Conservation (phyloP, 2,329 filamentous ascomycete genomes). For the Coniochaeta sp. region DNA sequence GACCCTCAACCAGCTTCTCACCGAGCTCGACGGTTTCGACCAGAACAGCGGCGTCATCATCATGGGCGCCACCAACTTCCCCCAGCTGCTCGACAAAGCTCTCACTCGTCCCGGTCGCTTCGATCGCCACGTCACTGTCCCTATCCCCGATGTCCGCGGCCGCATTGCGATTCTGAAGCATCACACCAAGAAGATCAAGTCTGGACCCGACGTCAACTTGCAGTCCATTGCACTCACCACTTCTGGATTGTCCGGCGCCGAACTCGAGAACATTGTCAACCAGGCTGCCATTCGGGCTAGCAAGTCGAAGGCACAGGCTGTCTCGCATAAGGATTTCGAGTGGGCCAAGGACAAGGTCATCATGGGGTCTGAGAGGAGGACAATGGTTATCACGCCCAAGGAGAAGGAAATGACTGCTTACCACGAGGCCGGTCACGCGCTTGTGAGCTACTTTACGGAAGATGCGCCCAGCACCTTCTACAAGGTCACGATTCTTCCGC, state of each 20-base stretch:
- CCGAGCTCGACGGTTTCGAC: conserved; percentile 94
- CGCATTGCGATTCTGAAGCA: conserved; percentile 90
- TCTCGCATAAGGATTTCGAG: conserved; percentile 76
- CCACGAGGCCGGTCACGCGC: conserved; percentile 92
- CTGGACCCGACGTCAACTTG: conserved; percentile 72
- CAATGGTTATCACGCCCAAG: conserved; percentile 82
- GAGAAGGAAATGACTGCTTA: conserved; percentile 97
- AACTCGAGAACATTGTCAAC: conserved; percentile 94
- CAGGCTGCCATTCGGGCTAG: conserved; percentile 94
- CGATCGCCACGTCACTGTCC: conserved; percentile 84
- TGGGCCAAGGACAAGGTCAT: conserved; percentile 98
- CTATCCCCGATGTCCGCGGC: conserved; percentile 86
- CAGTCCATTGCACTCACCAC: conserved; percentile 80
- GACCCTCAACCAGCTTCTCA: conserved; percentile 93
- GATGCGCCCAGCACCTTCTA: conserved; percentile 73
- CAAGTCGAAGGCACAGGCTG: conserved; percentile 68
- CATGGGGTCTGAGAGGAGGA: conserved; percentile 90
- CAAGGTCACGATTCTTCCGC: conserved; percentile 94
- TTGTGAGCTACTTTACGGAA: conserved; percentile 76
- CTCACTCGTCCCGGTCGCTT: conserved; percentile 91
- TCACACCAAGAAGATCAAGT: conserved; percentile 86
- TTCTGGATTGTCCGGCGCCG: conserved; percentile 87
- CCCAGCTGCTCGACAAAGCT: conserved; percentile 88
- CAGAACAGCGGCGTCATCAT: conserved; percentile 94
- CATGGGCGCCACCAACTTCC: conserved; percentile 93